Conservation (phyloP, 225 moss, liverwort and hornwort genomes). For the Pseudoscleropodium purum region DNA sequence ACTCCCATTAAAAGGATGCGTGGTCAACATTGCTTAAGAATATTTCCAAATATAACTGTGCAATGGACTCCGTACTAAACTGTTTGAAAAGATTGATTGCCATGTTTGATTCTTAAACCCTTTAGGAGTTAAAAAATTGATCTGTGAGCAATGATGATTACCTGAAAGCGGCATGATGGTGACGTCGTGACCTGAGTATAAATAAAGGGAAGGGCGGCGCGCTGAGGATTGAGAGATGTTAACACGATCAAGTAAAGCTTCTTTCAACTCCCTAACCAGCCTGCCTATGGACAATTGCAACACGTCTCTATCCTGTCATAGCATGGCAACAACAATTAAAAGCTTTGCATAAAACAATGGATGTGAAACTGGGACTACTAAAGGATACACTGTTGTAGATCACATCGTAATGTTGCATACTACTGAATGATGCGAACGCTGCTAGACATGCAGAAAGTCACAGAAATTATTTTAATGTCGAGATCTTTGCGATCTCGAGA, state of each 20-base stretch:
- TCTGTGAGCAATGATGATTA: neutral
- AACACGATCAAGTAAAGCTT: conserved; percentile 23
- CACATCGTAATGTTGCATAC: neutral
- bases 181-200: conserved; percentile 53
- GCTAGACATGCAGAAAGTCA: neutral
- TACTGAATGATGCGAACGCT: neutral
- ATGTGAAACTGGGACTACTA: neutral
- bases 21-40: neutral
- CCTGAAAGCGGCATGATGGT: conserved; percentile 63
- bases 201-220: conserved; percentile 19
- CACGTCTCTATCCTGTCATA: conserved; percentile 28
- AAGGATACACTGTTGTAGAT: neutral
- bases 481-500: neutral
- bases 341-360: neutral
- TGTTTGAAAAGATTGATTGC: neutral
- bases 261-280: conserved; percentile 36
- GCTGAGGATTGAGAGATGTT: neutral
- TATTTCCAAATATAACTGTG: neutral
- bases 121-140: neutral
- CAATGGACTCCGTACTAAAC: neutral
- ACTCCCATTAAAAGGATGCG: too few relatives aligned
- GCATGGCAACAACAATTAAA: neutral
- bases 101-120: neutral
- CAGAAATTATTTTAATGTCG: neutral
- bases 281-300: conserved; percentile 46